Percentiles rank a stretch among this genome's conserved stretches.
phyloP scores from a whole-genome alignment of 768 basidiomycete species.

The Aureoboletus auriporus region DNA sequence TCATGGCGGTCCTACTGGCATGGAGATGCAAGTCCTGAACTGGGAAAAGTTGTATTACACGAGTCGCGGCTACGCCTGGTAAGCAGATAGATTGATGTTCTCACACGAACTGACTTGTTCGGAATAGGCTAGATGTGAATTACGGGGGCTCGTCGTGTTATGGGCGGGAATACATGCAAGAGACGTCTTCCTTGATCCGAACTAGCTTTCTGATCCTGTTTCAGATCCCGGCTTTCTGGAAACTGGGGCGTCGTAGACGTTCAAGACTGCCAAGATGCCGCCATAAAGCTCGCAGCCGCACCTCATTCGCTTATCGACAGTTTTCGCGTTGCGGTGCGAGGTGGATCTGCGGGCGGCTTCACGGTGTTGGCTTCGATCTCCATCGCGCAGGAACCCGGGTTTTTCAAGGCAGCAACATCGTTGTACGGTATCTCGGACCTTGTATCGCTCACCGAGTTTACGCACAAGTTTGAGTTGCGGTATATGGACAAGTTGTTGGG shows the following conservation, averaged over 20 bases:
- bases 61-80: conserved; percentile 73
- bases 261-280: conserved; percentile 57
- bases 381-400: conserved; percentile 37
- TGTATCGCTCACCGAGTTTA: conserved; percentile 48
- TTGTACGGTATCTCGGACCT: conserved; percentile 72
- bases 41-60: conserved; percentile 66
- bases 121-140: conserved; percentile 63
- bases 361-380: conserved; percentile 53
- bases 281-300: conserved; percentile 41
- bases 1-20: conserved; percentile 71
- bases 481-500: conserved; percentile 65
- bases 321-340: conserved; percentile 63
- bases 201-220: background rate
- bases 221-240: conserved; percentile 48
- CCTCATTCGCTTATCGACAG: conserved; percentile 57
- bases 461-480: conserved; percentile 68
- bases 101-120: background rate
- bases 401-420: conserved; percentile 58
- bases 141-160: conserved; percentile 75
- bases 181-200: background rate
- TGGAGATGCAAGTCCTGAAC: conserved; percentile 42
- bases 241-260: conserved; percentile 78
- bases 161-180: conserved; percentile 60
- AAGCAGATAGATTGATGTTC: conserved; percentile 4
- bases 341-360: conserved; percentile 71